Base-by-base conservation (phyloP, 225 moss, liverwort and hornwort genomes). In the Straminergon stramineum region DNA sequence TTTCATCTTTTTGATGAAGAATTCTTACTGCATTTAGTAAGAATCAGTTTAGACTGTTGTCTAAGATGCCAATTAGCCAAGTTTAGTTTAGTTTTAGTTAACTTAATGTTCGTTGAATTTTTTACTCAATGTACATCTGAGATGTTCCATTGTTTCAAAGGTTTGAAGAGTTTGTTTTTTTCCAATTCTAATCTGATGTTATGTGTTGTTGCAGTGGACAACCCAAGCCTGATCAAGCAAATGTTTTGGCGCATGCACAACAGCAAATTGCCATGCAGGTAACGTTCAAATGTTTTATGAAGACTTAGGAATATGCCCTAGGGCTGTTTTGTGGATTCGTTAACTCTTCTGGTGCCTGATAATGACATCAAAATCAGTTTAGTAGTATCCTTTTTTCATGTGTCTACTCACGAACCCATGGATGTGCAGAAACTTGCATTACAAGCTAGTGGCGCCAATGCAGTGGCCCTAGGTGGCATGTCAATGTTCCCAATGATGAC, bases 251-350 rank as follows among this genome's bases (percentile, higher is more conserved):
- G 82, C 99, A 99, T 93, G 99, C 99, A 13, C 99, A 99, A 88
- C 99, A 99, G 87, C 99, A 99, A 94, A 99, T 99, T 85, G 99
- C 99, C 11, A 91, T 99, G 91, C 99, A 99, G 99, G 99, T 99
- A 91, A 85, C 34, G 7, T 87, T 74, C 6, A 75, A 75, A 79
- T 55, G 11, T 86, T 63, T 34, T 76, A 1, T 21, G 22, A 53
- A 32, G 64, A 27, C 52, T 68, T 64, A 12, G 76, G 61, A 75
- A 69, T 41, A 68, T n/a, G 19, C 24, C n/a, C 19, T 55, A 58
- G n/a, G 51, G 27, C 17, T 64, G 57, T 69, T 55, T 81, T 34
- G 24, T 53, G 84, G 28, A 70, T 71, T n/a, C 48, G 17, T 64
- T 13, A 14, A 37, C n/a, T 55, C 21, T 87, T 37, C 30, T 68